Evolutionary conservation across 2,329 filamentous ascomycete genomes (phyloP).

Genomic region (Berkeleyomyces basicola): DNA sequence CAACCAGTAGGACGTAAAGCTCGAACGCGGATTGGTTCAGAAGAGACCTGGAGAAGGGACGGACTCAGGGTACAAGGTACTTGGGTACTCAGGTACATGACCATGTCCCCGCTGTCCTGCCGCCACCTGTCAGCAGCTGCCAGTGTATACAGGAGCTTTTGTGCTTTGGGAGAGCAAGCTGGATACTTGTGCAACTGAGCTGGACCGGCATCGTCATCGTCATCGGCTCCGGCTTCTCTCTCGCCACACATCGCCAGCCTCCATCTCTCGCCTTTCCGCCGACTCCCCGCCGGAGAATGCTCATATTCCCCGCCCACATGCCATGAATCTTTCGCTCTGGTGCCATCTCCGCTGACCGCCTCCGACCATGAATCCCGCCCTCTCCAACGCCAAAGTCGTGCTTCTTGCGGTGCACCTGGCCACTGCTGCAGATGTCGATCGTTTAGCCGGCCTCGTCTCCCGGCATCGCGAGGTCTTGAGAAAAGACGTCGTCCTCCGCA

Average conservation of each 20-base stretch:
- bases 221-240: background rate
- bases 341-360: slow-evolving; percentile 4
- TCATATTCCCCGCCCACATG: background rate
- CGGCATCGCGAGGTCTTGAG: slow-evolving; percentile 40
- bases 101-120: background rate
- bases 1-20: background rate
- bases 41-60: background rate
- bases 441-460: slow-evolving; percentile 42
- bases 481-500: slow-evolving; percentile 49
- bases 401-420: slow-evolving; percentile 58
- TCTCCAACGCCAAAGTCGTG: slow-evolving; percentile 52
- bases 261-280: background rate
- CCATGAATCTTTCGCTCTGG: background rate
- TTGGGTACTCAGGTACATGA: too few relatives aligned
- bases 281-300: background rate
- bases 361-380: slow-evolving; percentile 24
- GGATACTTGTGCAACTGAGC: background rate
- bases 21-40: background rate
- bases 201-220: background rate
- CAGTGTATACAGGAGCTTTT: background rate
- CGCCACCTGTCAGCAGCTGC: background rate
- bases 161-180: background rate
- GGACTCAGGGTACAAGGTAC: too few relatives aligned
- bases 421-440: slow-evolving; percentile 45
- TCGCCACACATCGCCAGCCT: background rate